phyloP scores from a whole-genome alignment of 139 green algal genomes.

The Chlamydomonas schloesseri region DNA sequence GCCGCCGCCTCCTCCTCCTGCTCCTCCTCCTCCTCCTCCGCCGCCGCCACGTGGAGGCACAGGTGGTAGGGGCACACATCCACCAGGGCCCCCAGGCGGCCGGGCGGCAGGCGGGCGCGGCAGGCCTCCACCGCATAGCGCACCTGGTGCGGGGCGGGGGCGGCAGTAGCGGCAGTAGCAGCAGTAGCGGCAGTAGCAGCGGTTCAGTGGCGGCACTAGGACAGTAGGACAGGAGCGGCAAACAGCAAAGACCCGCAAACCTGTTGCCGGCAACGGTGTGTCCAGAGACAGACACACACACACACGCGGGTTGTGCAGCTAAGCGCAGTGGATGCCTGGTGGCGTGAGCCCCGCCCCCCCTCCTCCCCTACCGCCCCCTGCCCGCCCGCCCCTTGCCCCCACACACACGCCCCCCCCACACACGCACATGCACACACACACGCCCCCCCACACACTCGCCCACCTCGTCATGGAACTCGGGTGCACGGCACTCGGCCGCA shows the following conservation, averaged over 20 bases:
- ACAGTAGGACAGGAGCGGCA: too few relatives aligned
- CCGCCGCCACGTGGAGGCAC: background rate
- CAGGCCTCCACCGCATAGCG: background rate
- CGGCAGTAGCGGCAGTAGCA: background rate
- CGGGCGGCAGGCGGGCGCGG: background rate
- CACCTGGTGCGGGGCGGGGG: background rate
- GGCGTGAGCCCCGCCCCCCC: too few relatives aligned
- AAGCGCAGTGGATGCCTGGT: too few relatives aligned
- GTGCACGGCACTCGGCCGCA: background rate
- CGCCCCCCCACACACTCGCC: background rate
- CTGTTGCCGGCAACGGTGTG: too few relatives aligned
- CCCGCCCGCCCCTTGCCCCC: too few relatives aligned
- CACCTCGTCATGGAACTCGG: conserved; percentile 44
- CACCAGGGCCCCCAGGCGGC: background rate
- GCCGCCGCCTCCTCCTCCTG: background rate
- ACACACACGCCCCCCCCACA: too few relatives aligned
- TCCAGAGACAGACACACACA: too few relatives aligned
- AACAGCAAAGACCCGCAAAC: too few relatives aligned
- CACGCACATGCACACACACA: too few relatives aligned
- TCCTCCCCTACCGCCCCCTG: too few relatives aligned
- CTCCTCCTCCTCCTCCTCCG: background rate
- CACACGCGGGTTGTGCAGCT: too few relatives aligned
- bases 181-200: background rate
- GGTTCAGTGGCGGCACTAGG: background rate
- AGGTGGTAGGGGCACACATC: conserved; percentile 21